Conservation (phyloP, 2,329 filamentous ascomycete genomes). For the Triangularia verruculosa region DNA sequence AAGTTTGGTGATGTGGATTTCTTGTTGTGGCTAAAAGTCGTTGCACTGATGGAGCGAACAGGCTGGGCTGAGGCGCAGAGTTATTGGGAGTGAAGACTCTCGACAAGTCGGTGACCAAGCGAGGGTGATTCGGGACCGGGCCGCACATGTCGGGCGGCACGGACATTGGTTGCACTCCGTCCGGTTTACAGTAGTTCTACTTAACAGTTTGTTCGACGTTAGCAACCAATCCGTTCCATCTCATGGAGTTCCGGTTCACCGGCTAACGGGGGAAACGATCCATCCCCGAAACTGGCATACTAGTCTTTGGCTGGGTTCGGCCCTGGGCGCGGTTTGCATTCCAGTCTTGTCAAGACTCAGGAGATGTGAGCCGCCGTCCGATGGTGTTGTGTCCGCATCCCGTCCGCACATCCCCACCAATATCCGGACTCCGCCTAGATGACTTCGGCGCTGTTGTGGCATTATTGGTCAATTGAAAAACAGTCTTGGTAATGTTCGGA, state of each 20-base stretch:
- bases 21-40: neutral
- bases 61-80: neutral
- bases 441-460: neutral
- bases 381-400: neutral
- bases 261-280: neutral
- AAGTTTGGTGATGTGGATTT: neutral
- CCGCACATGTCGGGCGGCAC: neutral
- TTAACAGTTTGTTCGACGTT: neutral
- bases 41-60: neutral
- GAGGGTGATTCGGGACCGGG: neutral
- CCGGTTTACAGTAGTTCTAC: neutral
- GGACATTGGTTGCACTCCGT: neutral
- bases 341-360: neutral
- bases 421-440: constrained; percentile 22
- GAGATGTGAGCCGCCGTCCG: neutral
- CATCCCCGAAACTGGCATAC: neutral
- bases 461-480: neutral
- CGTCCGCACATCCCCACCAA: constrained; percentile 29
- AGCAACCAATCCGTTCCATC: neutral
- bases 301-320: neutral
- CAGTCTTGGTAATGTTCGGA: neutral
- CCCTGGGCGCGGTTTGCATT: neutral
- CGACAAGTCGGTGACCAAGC: neutral
- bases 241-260: neutral
- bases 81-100: neutral